Conservation (phyloP, 2,329 filamentous ascomycete species). For the Mycocentrospora acerina region DNA sequence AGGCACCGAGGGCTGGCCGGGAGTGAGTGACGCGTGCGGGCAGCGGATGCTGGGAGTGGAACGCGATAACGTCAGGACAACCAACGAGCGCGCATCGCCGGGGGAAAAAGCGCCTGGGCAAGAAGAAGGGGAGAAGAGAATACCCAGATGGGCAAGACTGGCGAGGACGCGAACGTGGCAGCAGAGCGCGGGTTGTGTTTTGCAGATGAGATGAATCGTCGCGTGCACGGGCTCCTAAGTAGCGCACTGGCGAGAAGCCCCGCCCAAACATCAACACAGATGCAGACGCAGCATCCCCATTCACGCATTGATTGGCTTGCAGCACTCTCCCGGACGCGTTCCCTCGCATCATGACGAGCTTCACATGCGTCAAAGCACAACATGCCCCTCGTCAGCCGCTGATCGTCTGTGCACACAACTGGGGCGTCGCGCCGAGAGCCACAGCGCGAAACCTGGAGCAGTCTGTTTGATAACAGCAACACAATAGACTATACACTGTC, state of each 20-base stretch:
- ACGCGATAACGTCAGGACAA: slow-evolving; percentile 29
- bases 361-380: too few species aligned
- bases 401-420: too few species aligned
- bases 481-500: too few species aligned
- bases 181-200: slow-evolving; percentile 29
- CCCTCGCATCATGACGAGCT: too few species aligned
- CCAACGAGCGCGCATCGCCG: slow-evolving; percentile 31
- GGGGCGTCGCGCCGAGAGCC: too few species aligned
- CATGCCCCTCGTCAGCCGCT: too few species aligned
- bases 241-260: background rate
- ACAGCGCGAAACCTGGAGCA: too few species aligned
- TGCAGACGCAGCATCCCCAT: too few species aligned
- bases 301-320: too few species aligned
- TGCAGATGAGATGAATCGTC: slow-evolving; percentile 21
- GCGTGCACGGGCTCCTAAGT: slow-evolving; percentile 4
- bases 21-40: slow-evolving; percentile 26
- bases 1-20: slow-evolving; percentile 18
- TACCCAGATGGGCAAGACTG: slow-evolving; percentile 27
- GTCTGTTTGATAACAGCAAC: too few species aligned
- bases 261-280: background rate
- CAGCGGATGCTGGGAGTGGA: slow-evolving; percentile 25
- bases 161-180: slow-evolving; percentile 19
- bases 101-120: slow-evolving; percentile 33
- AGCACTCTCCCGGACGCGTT: too few species aligned
- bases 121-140: slow-evolving; percentile 25